Evolutionary conservation across 306 rosid species (phyloP), one percentile per base, ranked within the genome.

Genomic region (Neltuma alba): DNA sequence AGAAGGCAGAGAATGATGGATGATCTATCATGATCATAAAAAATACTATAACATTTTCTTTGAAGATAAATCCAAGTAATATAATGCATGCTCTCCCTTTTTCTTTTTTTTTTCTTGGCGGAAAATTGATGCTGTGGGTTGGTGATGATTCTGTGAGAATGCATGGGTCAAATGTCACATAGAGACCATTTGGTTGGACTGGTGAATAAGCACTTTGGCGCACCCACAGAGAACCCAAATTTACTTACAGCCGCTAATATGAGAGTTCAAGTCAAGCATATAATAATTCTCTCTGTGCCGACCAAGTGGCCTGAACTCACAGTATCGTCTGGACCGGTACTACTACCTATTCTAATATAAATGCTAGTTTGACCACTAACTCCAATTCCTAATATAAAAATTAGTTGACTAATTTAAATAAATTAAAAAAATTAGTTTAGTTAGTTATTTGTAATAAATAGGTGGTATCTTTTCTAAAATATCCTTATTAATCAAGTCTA

Each of bases 101-200:
- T 40, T 9, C 9, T 9, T 1, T 9, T 0, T 14, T 42, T 2
- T 13, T 42, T 42, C 1, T 12, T 16, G 57, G 23, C 3, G 57
- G 9, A 20, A 50, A 50, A 50, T 20, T 76, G 50, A 77, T 63
- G 75, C 65, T 34, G 30, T 61, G 23, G 60, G n/a, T 38, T 55
- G 61, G 76, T 58, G 10, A 41, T 37, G 62, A 37, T 61, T 70
- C 23, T 28, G 66, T 27, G 23, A 21, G 47, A 20, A n/a, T n/a
- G 58, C 3, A 9, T 18, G 41, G 14, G 10, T 67, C 72, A 83
- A 20, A 25, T 34, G 23, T 70, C 76, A 63, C 67, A 18, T 66
- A 73, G 7, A 68, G 61, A 65, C 42, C 52, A 42, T 80, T 76
- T 80, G 84, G 82, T 76, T 84, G 82, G 74, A 11, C 50, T 31